Conservation (phyloP, 805 yeast species). For the Kuraishia cidri region DNA sequence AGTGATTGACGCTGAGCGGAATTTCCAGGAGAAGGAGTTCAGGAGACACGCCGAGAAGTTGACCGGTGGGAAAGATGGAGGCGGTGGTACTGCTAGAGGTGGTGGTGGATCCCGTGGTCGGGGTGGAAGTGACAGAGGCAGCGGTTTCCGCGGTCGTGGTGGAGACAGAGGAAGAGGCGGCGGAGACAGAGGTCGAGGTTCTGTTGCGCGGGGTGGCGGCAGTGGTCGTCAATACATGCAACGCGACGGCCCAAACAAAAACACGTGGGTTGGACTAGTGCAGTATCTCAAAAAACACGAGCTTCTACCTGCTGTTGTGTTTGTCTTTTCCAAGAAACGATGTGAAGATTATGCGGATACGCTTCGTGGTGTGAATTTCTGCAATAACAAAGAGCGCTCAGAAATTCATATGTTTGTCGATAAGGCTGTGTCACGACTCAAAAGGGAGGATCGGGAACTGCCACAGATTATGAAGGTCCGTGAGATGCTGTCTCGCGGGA, state of each 20-base stretch:
- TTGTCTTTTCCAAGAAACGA: conserved; percentile 88
- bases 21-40: conserved; percentile 59
- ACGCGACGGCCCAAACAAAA: conserved; percentile 67
- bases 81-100: conserved; percentile 20
- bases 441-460: conserved; percentile 84
- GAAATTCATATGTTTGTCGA: conserved; percentile 93
- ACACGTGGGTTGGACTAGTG: conserved; percentile 68
- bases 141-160: conserved; percentile 5
- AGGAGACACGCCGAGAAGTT: conserved; percentile 46
- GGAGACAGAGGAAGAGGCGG: conserved; percentile 13
- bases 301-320: conserved; percentile 85
- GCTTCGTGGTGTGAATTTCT: conserved; percentile 64
- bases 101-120: conserved; percentile 13
- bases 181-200: conserved; percentile 10
- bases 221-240: conserved; percentile 23
- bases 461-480: conserved; percentile 79
- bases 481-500: conserved; percentile 80
- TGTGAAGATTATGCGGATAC: conserved; percentile 91
- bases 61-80: conserved; percentile 29
- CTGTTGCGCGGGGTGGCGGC: conserved; percentile 13
- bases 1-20: conserved; percentile 65
- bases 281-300: conserved; percentile 58
- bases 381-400: conserved; percentile 77
- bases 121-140: conserved; percentile 11
- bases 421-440: conserved; percentile 76